Base-by-base conservation (phyloP, 805 yeast genomes). In the Metschnikowia amazonensis region DNA sequence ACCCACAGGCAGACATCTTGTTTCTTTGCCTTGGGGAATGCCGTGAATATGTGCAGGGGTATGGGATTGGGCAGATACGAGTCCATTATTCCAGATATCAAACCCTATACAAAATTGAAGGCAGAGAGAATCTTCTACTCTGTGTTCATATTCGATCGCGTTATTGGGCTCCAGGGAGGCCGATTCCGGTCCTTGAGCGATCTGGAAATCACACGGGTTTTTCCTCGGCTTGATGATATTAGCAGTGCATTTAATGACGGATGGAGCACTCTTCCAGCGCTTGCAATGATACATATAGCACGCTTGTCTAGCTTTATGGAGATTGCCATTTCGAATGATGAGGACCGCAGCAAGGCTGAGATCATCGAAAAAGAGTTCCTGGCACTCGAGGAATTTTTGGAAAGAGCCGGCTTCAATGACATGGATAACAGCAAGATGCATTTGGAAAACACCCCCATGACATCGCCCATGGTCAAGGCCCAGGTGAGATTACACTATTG, bases 101-200 rank as follows among this genome's bases (percentile, higher is more conserved):
- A 69, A 6, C 58, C 64, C 3, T 70, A 70, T 56, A 82, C 79
- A 49, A 57, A 53, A 16, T 46, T 69, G 10, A 80, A 80, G 54
- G 72, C 78, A 1, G 66, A 66, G 52, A 64, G 84, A 40, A 70
- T 80, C 1, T 81, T 77, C 56, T 80, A 82, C 80, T 50, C 72
- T 17, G 76, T 75, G 5, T 81, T 73, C 52, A 69, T 77, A 1
- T 64, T 77, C 63, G 87, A 81, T 53, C 66, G 80, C 48, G 48
- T 79, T 13, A 59, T 78, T 48, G 78, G 77, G 4, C 61, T 79
- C 34, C 84, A 79, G 47, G 67, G 71, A 31, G 86, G 84, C 1
- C 62, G 79, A 36, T 63, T 66, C 38, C 64, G 62, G 57, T 66
- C 63, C 25, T 60, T 65, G 28, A 50, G 57, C 14, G 74, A 67